Percentiles rank a stretch among this genome's conserved stretches.
phyloP scores from a whole-genome alignment of 2,329 filamentous ascomycete genomes.

The Neofusicoccum ribis region DNA sequence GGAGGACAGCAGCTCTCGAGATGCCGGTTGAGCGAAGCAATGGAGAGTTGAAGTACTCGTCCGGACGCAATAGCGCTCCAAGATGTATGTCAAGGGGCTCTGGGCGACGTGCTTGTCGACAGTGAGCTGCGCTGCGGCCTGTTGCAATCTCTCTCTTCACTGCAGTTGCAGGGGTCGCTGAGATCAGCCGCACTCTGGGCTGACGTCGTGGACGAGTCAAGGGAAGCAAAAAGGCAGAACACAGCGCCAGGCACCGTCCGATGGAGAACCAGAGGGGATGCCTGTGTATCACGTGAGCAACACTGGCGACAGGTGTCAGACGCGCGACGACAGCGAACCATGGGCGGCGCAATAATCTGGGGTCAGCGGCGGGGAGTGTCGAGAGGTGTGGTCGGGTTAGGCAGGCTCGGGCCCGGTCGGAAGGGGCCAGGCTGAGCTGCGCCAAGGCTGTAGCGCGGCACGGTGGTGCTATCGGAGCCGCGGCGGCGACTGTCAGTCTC shows the following conservation, averaged over 20 bases:
- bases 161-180: too few relatives aligned
- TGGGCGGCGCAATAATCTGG: not conserved
- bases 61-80: too few relatives aligned
- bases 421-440: not conserved
- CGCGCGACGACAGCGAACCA: not conserved
- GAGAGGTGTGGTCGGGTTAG: not conserved
- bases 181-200: not conserved
- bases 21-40: too few relatives aligned
- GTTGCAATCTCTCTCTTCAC: too few relatives aligned
- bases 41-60: too few relatives aligned
- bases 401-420: not conserved
- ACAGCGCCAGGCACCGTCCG: too few relatives aligned
- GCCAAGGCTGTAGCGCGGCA: not conserved
- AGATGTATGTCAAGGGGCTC: too few relatives aligned
- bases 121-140: too few relatives aligned
- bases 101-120: too few relatives aligned
- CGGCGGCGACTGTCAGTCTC: constrained; percentile 10
- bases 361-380: not conserved
- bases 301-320: not conserved
- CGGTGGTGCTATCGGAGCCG: constrained; percentile 16
- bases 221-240: not conserved
- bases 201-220: not conserved
- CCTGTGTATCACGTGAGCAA: not conserved
- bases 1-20: too few relatives aligned
- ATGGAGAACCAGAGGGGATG: not conserved